Evolutionary conservation across 768 basidiomycete genomes (phyloP).

Genomic region (Macrolepiota albuminosa): DNA sequence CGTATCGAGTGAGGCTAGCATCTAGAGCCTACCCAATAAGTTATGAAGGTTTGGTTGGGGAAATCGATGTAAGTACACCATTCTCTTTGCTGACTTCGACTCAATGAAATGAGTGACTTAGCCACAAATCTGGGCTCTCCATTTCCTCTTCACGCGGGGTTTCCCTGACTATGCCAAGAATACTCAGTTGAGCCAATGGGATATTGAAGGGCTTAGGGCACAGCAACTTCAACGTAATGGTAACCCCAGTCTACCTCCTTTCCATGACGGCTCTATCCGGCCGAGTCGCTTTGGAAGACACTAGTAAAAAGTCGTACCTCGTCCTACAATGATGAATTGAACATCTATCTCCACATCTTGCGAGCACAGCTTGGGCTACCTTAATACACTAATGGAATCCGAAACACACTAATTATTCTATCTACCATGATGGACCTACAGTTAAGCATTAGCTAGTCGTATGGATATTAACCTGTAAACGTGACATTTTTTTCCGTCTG

Average conservation of each 20-base stretch:
- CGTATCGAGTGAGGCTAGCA: background rate
- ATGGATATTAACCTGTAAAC: background rate
- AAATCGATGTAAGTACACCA: background rate
- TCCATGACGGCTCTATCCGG: background rate
- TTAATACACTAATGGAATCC: background rate
- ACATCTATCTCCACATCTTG: background rate
- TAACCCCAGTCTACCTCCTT: background rate
- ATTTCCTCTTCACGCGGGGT: constrained; percentile 1
- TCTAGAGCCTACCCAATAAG: background rate
- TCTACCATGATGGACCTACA: background rate
- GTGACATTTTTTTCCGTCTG: background rate
- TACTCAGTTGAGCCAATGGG: background rate
- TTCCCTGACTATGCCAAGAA: background rate
- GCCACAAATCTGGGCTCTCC: background rate
- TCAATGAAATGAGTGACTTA: background rate
- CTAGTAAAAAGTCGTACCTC: background rate
- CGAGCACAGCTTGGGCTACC: background rate
- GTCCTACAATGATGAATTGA: background rate
- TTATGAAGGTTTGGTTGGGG: constrained; percentile 4
- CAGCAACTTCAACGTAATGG: background rate
- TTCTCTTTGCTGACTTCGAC: background rate
- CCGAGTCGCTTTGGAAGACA: background rate
- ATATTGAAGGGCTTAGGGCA: background rate
- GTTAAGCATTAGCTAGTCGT: background rate
- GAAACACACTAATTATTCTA: background rate